These are phyloP conservation scores for Hortaea werneckii DNA, from an alignment of 2,329 filamentous ascomycete species.

Conservation along the genomic window DNA sequence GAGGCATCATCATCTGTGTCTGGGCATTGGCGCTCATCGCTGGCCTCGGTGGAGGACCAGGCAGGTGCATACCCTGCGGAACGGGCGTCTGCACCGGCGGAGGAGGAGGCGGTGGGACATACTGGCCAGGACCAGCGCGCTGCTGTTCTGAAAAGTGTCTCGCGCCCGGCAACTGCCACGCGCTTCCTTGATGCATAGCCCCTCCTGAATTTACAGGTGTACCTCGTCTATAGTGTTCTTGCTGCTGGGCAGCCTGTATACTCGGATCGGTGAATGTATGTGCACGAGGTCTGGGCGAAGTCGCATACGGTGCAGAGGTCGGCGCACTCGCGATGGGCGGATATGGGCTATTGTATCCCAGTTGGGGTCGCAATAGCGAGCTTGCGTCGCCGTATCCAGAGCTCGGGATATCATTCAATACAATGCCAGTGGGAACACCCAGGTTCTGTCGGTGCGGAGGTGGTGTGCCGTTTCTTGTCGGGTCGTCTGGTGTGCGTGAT, in stretches of 20 bases:
- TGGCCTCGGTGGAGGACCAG: constrained; percentile 52
- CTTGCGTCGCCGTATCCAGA: constrained; percentile 9
- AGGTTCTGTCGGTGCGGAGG: constrained; percentile 6
- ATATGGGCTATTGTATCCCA: constrained; percentile 14
- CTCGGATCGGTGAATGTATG: constrained; percentile 5
- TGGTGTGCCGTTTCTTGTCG: constrained; percentile 5
- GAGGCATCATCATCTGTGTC: constrained; percentile 35
- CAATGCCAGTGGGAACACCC: constrained; percentile 7
- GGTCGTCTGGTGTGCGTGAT: constrained; percentile 3
- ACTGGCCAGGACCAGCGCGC: constrained; percentile 27
- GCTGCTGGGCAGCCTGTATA: constrained; percentile 11
- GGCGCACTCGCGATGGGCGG: constrained; percentile 25
- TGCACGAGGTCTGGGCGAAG: constrained; percentile 6
- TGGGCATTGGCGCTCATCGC: constrained; percentile 31
- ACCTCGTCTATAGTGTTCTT: constrained; percentile 23
- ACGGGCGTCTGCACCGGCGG: constrained; percentile 35
- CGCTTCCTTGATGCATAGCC: constrained; percentile 15
- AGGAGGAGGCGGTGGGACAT: constrained; percentile 46
- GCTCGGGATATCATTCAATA: constrained; percentile 11
- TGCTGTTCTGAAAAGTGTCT: constrained; percentile 26
- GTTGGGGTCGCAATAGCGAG: constrained; percentile 8
- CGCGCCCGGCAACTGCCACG: constrained; percentile 28
- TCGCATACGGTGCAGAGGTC: constrained; percentile 9
- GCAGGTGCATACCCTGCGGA: constrained; percentile 39
- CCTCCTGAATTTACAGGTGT: constrained; percentile 15